Evolutionary conservation across 352 stramenopile genomes (phyloP), one percentile per base, ranked within the genome.

Genomic region (Globisporangium perplexum): DNA sequence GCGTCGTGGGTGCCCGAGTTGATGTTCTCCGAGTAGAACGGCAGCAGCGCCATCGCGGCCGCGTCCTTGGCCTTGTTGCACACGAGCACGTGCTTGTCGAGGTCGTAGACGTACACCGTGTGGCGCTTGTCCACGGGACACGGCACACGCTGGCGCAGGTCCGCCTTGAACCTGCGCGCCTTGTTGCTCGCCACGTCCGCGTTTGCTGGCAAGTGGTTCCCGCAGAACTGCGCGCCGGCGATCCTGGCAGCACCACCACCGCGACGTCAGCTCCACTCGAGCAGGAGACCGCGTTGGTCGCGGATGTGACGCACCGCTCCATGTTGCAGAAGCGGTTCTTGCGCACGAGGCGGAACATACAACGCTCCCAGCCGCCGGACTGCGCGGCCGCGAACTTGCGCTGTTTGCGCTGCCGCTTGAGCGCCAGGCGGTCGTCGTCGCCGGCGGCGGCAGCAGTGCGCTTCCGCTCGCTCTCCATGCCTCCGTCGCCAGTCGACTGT

Each of bases 251-350:
- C 14, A 31, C 0, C n/a, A 48, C 33, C 22, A 30, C 20, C 20
- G 24, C 14, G 33, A n/a, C 11, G 12, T 18, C 33, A 18, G 12
- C 33, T 17, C 33, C 12, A 7, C 3, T 18, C 33, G 33, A n/a
- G n/a, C n/a, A n/a, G n/a, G n/a, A n/a, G n/a, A n/a, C n/a, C n/a
- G n/a, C n/a, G n/a, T n/a, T n/a, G n/a, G n/a, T n/a, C 20, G 41
- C 41, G 41, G 28, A 18, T 6, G 38, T 2, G 36, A 22, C 55
- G 46, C 55, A 93, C 83, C 80, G 72, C 17, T 72, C 51, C 36
- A 91, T 86, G 63, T 91, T 93, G 63, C 83, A 93, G 47, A 71
- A 91, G 60, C 83, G 83, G 45, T 88, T 81, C 65, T 93, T 93
- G 50, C 77, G 74, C 63, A 83, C 67, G 33, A 93, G 65, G 31